These are phyloP conservation scores for Diaporthe sp. DNA, from an alignment of 2,329 filamentous ascomycete genomes.

Conservation along the genomic window DNA sequence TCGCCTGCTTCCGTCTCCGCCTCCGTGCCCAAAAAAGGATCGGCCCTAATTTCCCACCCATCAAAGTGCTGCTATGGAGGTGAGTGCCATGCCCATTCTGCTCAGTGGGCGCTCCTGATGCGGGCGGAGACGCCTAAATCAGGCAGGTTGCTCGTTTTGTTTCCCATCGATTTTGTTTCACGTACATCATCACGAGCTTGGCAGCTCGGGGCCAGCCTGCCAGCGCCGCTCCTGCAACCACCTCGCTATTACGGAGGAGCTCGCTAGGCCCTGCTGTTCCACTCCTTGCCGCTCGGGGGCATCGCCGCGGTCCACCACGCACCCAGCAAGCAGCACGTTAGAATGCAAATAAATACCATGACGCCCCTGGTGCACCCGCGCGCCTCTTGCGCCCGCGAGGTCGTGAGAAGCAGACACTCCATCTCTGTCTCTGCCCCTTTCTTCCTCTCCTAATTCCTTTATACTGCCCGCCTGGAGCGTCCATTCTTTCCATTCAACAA, in stretches of 20 bases:
- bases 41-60: slow-evolving; percentile 30
- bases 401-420: neutral
- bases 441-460: neutral
- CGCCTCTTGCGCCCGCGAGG: neutral
- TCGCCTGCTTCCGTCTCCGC: slow-evolving; percentile 13
- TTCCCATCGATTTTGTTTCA: slow-evolving; percentile 23
- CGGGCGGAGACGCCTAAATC: slow-evolving; percentile 9
- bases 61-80: slow-evolving; percentile 13
- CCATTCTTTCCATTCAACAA: slow-evolving; percentile 14
- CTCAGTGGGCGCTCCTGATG: slow-evolving; percentile 8
- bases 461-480: slow-evolving; percentile 26
- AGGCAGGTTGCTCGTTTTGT: slow-evolving; percentile 26
- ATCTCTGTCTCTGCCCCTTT: neutral
- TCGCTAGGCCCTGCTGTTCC: slow-evolving; percentile 20
- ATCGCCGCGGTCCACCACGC: slow-evolving; percentile 10
- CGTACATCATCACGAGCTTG: slow-evolving; percentile 25
- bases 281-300: slow-evolving; percentile 14
- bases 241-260: slow-evolving; percentile 26
- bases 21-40: slow-evolving; percentile 13
- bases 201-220: neutral
- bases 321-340: neutral
- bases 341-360: slow-evolving; percentile 13
- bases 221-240: neutral
- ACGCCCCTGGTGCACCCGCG: slow-evolving; percentile 2
- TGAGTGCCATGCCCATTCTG: slow-evolving; percentile 5